Conservation (phyloP, 2,329 filamentous ascomycete genomes). For the Nemania sp. region DNA sequence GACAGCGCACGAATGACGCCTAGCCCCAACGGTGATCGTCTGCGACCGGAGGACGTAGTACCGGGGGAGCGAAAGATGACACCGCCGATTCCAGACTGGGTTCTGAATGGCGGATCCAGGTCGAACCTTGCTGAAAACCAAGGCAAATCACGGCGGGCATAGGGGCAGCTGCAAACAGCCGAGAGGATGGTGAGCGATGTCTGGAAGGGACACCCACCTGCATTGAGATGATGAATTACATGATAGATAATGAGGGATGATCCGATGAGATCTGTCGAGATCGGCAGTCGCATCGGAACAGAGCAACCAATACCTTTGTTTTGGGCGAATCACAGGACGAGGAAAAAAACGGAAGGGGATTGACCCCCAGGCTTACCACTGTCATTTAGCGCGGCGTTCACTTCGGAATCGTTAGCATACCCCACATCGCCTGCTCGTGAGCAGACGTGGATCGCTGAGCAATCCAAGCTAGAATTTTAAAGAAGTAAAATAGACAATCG, state of each 20-base stretch:
- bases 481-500: conserved; percentile 12
- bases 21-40: conserved; percentile 30
- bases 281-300: conserved; percentile 21
- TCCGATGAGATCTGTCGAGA: conserved; percentile 20
- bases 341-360: conserved; percentile 9
- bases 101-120: conserved; percentile 56
- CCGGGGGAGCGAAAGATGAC: conserved; percentile 53
- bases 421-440: not conserved
- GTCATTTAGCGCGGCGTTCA: conserved; percentile 38
- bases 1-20: conserved; percentile 49
- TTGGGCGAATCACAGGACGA: too few relatives aligned
- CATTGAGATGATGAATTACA: conserved; percentile 13
- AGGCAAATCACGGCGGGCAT: conserved; percentile 37
- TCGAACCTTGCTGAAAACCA: conserved; percentile 54
- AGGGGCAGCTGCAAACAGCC: too few relatives aligned
- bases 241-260: conserved; percentile 22
- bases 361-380: conserved; percentile 36
- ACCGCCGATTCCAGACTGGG: conserved; percentile 64
- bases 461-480: conserved; percentile 1
- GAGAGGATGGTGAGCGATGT: too few relatives aligned
- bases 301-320: conserved; percentile 4
- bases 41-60: conserved; percentile 28
- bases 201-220: not conserved
- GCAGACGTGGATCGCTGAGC: conserved; percentile 13
- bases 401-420: conserved; percentile 14